Percentiles rank a stretch among this genome's conserved stretches.
Conservation (phyloP, 805 yeast species). For the Schwanniomyces polymorphus region DNA sequence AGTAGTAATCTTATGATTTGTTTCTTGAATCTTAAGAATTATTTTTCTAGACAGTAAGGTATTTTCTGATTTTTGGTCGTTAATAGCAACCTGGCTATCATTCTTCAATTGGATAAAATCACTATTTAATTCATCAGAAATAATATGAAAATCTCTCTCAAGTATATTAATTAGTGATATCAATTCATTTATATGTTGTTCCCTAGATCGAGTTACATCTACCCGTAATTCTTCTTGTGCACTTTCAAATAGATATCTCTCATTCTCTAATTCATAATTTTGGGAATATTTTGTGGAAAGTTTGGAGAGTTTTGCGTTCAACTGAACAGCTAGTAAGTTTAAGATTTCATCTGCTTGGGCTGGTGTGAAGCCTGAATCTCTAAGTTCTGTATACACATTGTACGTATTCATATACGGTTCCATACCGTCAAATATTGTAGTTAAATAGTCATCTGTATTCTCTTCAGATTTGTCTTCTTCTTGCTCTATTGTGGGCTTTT, state of each 20-base stretch:
- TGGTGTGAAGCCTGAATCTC: constrained; percentile 56
- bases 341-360: constrained; percentile 63
- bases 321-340: constrained; percentile 43
- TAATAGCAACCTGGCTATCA: constrained; percentile 78
- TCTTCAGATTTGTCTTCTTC: background rate
- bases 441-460: constrained; percentile 14
- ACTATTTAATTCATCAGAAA: constrained; percentile 72
- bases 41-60: constrained; percentile 70
- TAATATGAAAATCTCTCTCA: constrained; percentile 68
- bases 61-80: constrained; percentile 84
- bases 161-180: constrained; percentile 66
- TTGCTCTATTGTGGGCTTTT: background rate
- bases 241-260: constrained; percentile 84
- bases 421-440: constrained; percentile 58
- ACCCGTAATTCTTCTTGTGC: constrained; percentile 85
- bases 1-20: constrained; percentile 81
- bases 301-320: constrained; percentile 41
- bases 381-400: constrained; percentile 53
- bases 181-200: constrained; percentile 63
- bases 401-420: constrained; percentile 50
- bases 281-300: constrained; percentile 51
- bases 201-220: constrained; percentile 74
- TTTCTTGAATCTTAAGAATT: constrained; percentile 72
- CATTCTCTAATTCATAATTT: constrained; percentile 77
- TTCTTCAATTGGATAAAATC: constrained; percentile 62